A percentile compares a stretch with the other conserved stretches of the same genome.
These are phyloP conservation scores for Mrakia frigida DNA, from an alignment of 768 basidiomycete genomes.

Conservation along the genomic window DNA sequence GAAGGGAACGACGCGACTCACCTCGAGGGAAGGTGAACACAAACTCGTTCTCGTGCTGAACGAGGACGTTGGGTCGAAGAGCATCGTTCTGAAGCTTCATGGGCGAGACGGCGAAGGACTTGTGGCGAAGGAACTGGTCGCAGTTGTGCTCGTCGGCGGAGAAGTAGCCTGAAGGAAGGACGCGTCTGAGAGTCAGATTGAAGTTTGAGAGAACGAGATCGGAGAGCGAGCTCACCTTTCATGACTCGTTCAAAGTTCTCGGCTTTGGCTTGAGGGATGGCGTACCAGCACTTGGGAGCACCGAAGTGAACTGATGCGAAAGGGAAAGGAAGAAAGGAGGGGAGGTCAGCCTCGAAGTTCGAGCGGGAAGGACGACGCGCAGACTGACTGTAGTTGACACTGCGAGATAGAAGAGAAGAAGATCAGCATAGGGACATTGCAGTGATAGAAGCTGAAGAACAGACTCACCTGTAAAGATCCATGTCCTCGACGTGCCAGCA, in stretches of 20 bases:
- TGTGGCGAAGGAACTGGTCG: constrained; percentile 91
- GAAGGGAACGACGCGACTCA: not conserved
- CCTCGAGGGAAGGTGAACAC: constrained; percentile 82
- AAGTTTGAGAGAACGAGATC: not conserved
- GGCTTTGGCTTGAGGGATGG: constrained; percentile 81
- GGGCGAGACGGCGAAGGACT: constrained; percentile 89
- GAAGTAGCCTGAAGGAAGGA: constrained; percentile 62
- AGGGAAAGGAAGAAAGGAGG: not conserved
- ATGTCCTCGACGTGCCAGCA: constrained; percentile 99
- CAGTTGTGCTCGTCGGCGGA: constrained; percentile 78
- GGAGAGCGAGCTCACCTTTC: constrained; percentile 55
- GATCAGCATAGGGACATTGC: not conserved
- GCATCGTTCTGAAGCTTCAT: constrained; percentile 70
- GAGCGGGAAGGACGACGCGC: not conserved
- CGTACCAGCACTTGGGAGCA: constrained; percentile 92
- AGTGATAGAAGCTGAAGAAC: too few species aligned
- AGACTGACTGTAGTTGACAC: constrained; percentile 69
- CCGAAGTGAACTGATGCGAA: constrained; percentile 76
- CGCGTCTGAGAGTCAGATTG: not conserved
- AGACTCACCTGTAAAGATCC: constrained; percentile 78
- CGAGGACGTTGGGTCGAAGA: constrained; percentile 75
- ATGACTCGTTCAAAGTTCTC: constrained; percentile 79
- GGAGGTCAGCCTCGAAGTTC: not conserved
- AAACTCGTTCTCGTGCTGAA: constrained; percentile 92
- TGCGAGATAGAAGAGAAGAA: not conserved